Base-by-base conservation (phyloP, 306 rosid genomes). In the Ochetophila trinervis region DNA sequence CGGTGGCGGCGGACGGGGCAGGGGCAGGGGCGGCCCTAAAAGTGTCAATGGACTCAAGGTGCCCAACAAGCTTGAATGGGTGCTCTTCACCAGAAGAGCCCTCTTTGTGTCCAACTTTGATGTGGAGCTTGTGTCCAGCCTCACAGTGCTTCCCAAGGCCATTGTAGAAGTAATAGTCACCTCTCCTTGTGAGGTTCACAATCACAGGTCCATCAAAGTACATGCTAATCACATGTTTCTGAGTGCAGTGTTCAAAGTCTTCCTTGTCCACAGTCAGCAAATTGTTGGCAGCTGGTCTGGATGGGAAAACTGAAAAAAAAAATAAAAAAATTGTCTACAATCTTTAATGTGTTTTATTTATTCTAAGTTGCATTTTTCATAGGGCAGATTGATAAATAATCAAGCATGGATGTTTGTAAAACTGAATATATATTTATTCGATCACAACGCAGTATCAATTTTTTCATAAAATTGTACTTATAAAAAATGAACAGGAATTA, bases 101-200 rank as follows among this genome's bases (percentile, higher is more conserved):
- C 4, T 62, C 59, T 11, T 61, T 76, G 2, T 42, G 3, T 22
- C 23, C 40, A 42, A 80, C 88, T 13, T 5, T 56, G 76, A 91
- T 13, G 47, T 64, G 50, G 58, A 91, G 87, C 84, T 80, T 91
- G 11, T 78, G 88, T 60, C 98, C 98, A 1, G 42, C 53, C 64
- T 88, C 92, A 16, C 98, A 91, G 47, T 84, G 96, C 80, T 75
- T 87, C 2, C 97, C 96, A 3, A 85, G 71, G 1, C 84, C 79
- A 63, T 53, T 75, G 34, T 74, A 78, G 83, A 64, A 91, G 77
- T 61, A 91, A 68, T 66, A 77, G 50, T 85, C 85, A 0, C 92
- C 97, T 0, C 79, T 45, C 8, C 24, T 35, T 0, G 61, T 71
- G 59, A 91, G 70, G n/a, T 27, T 8, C 53, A 87, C 0, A 6